These are phyloP conservation scores for Aureoboletus auriporus DNA, from an alignment of 768 basidiomycete species.

Conservation along the genomic window DNA sequence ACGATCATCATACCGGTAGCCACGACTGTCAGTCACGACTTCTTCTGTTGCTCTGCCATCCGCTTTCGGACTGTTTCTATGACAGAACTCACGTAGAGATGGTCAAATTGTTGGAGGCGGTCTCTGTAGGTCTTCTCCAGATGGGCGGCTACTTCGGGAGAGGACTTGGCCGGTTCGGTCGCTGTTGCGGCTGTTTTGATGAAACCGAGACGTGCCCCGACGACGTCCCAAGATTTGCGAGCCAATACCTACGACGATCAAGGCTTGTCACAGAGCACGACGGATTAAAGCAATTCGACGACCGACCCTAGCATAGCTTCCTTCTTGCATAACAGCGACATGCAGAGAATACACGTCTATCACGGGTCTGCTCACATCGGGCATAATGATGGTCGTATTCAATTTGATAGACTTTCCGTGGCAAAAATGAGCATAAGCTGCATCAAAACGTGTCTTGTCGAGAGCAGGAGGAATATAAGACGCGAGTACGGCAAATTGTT, in stretches of 20 bases:
- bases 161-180: slow-evolving; percentile 20
- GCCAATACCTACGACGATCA: slow-evolving; percentile 16
- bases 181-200: slow-evolving; percentile 19
- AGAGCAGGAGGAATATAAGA: slow-evolving; percentile 27
- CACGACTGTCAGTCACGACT: slow-evolving; percentile 16
- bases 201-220: slow-evolving; percentile 26
- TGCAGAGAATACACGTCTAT: slow-evolving; percentile 29
- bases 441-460: slow-evolving; percentile 26
- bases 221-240: slow-evolving; percentile 26
- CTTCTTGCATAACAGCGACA: slow-evolving; percentile 31
- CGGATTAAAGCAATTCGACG: slow-evolving; percentile 1
- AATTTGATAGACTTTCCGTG: slow-evolving; percentile 21
- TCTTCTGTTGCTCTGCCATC: slow-evolving; percentile 30
- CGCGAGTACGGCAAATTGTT: slow-evolving; percentile 24
- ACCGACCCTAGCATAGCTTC: slow-evolving; percentile 26
- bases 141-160: slow-evolving; percentile 23
- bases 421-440: slow-evolving; percentile 27
- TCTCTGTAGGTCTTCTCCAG: slow-evolving; percentile 26
- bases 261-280: background rate
- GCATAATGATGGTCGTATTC: slow-evolving; percentile 28
- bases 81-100: slow-evolving; percentile 31
- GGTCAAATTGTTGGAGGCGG: slow-evolving; percentile 30
- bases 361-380: slow-evolving; percentile 22
- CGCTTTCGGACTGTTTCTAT: slow-evolving; percentile 29
- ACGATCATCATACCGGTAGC: slow-evolving; percentile 8